Conservation (phyloP, 495 filamentous ascomycete genomes). For the Zalerion maritima region DNA sequence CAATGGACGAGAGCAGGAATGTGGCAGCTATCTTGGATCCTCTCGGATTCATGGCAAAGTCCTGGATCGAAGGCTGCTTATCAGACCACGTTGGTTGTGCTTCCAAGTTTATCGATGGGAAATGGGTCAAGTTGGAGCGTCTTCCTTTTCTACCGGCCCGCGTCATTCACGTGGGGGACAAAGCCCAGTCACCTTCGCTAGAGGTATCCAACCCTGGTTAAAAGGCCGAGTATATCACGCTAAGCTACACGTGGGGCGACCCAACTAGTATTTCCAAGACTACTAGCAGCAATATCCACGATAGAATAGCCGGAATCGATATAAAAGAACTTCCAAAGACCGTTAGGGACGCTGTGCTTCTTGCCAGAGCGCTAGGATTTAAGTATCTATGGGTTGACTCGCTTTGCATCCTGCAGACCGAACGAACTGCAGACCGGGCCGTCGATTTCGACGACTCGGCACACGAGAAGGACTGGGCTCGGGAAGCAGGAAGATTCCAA, state of each 20-base stretch:
- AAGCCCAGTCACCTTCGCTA: too few species aligned
- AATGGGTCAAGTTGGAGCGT: too few species aligned
- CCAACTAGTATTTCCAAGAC: constrained; percentile 3
- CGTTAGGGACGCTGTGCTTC: constrained; percentile 12
- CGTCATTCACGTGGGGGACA: too few species aligned
- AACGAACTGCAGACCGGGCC: too few species aligned
- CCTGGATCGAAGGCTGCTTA: too few species aligned
- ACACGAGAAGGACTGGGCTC: constrained; percentile 4
- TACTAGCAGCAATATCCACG: background rate
- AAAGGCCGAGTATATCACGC: constrained; percentile 11
- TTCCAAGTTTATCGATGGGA: too few species aligned
- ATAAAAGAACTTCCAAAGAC: constrained; percentile 9
- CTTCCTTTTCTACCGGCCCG: too few species aligned
- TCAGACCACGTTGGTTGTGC: too few species aligned
- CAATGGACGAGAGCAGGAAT: too few species aligned
- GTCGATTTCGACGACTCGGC: constrained; percentile 12
- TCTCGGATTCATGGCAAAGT: too few species aligned
- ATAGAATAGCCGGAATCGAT: constrained; percentile 2
- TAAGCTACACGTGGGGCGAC: constrained; percentile 16
- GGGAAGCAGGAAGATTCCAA: constrained; percentile 12
- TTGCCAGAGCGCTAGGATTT: constrained; percentile 5
- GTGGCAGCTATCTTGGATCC: too few species aligned
- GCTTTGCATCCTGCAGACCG: constrained; percentile 15
- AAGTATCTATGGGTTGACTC: constrained; percentile 17
- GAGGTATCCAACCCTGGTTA: too few species aligned